Base-by-base conservation (phyloP, 2,329 filamentous ascomycete genomes). In the Volutella citrinella region DNA sequence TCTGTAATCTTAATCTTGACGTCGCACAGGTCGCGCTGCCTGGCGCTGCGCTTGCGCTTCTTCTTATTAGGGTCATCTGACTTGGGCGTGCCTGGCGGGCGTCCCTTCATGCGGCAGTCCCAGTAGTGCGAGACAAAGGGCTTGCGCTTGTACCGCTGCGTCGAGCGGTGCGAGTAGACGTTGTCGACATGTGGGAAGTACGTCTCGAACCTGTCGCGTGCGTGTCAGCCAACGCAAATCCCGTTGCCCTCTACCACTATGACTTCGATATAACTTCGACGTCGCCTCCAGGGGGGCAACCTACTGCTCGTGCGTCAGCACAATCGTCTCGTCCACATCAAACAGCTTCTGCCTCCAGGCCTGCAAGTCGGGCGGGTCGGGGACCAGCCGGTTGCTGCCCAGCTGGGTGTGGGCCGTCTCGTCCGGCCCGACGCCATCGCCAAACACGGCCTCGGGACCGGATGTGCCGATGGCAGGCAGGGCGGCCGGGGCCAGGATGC, bases 1-100 rank as follows among this genome's bases (percentile, higher is more conserved):
- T 90, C 85, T 4, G 84, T 88, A 40, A 90, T 87, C 59, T 89
- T 90, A 58, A 90, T 88, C 63, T 90, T 90, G 45, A 90, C 85
- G 58, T 90, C 84, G 57, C 86, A 91, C n/a, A 89, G 70, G 61
- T 89, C 83, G 10, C 83, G 72, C 58, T 86, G 80, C 25, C 86
- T 72, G n/a, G 82, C 82, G 21, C 74, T 79, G 17, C 86, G 79
- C 61, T 87, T 89, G 22, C 86, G 75, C 60, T 88, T 89, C 70
- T 87, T 89, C 67, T 88, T 89, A 56, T 79, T 81, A 0, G 86
- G 85, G 49, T 90, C 84, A 28, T 84, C 78, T 1, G 83, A 86
- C 57, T 90, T 89, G 39, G 83, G 82, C 5, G 85, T 90, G 19
- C 86, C 86, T 0, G 85, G 80, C 1, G 85, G 84, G 1, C 86